Conservation (phyloP, 106 monocot species). For the Dactylorhiza incarnata region DNA sequence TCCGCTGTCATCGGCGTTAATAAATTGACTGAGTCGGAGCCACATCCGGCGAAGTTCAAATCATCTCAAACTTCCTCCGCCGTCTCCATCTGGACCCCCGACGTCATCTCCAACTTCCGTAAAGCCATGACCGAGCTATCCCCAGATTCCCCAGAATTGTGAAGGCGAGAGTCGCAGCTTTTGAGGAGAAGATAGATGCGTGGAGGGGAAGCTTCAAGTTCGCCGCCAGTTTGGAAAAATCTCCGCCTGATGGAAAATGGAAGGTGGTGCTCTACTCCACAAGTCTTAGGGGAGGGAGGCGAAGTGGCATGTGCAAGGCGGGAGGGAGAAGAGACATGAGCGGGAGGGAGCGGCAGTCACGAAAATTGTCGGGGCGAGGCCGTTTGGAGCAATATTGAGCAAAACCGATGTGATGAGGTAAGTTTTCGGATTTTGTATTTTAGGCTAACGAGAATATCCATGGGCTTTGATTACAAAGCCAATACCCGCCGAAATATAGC, state of each 20-base stretch:
- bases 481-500: too few relatives aligned
- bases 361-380: too few relatives aligned
- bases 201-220: conserved; percentile 12
- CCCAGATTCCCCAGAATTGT: conserved; percentile 39
- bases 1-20: conserved; percentile 18
- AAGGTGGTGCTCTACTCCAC: conserved; percentile 74
- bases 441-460: too few relatives aligned
- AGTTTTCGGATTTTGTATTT: too few relatives aligned
- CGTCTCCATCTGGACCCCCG: conserved; percentile 31
- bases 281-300: conserved; percentile 66
- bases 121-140: conserved; percentile 30
- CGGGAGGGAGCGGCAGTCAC: too few relatives aligned
- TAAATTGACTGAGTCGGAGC: conserved; percentile 43
- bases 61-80: background rate
- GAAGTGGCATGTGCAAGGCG: too few relatives aligned
- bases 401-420: too few relatives aligned
- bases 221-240: background rate
- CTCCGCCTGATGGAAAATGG: conserved; percentile 27
- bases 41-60: background rate
- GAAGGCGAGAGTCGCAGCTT: conserved; percentile 34
- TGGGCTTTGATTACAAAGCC: too few relatives aligned
- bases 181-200: conserved; percentile 65
- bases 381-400: too few relatives aligned
- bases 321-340: too few relatives aligned
- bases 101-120: conserved; percentile 30